These are phyloP conservation scores for Pichia sp. DNA, from an alignment of 1,139 yeast species.

Conservation along the genomic window DNA sequence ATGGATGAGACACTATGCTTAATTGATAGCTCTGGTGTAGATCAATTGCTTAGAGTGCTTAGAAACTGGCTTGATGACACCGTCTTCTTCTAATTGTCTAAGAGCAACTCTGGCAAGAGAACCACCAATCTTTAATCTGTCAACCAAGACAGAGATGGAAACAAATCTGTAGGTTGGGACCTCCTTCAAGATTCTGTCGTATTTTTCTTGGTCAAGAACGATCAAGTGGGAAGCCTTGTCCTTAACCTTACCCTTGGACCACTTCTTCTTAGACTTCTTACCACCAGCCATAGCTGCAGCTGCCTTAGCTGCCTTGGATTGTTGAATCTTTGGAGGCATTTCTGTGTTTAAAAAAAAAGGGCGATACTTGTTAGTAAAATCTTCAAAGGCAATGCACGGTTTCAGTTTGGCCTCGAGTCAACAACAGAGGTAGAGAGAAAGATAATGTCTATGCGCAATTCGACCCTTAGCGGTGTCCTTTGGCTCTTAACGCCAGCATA, in stretches of 20 bases:
- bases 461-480: too few species aligned
- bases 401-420: too few species aligned
- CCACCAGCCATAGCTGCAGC: conserved; percentile 99
- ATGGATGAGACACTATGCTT: conserved; percentile 23
- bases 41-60: conserved; percentile 96
- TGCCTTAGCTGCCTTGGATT: conserved; percentile 99
- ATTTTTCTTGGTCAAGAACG: conserved; percentile 95
- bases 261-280: conserved; percentile 99
- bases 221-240: conserved; percentile 99
- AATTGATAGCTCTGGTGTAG: conserved; percentile 79
- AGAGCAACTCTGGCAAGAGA: conserved; percentile 98
- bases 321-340: conserved; percentile 99
- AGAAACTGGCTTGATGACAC: conserved; percentile 91
- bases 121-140: conserved; percentile 99
- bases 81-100: conserved; percentile 91
- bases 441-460: too few species aligned
- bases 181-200: conserved; percentile 99
- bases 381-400: background rate
- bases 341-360: conserved; percentile 19
- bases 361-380: conserved; percentile 2
- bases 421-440: too few species aligned
- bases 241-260: conserved; percentile 99
- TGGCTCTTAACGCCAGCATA: too few species aligned
- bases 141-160: conserved; percentile 96
- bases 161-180: conserved; percentile 99